A percentile compares a stretch with the other conserved stretches of the same genome.
Conservation (phyloP, 768 basidiomycete genomes). For the Rossbeevera mucosa region DNA sequence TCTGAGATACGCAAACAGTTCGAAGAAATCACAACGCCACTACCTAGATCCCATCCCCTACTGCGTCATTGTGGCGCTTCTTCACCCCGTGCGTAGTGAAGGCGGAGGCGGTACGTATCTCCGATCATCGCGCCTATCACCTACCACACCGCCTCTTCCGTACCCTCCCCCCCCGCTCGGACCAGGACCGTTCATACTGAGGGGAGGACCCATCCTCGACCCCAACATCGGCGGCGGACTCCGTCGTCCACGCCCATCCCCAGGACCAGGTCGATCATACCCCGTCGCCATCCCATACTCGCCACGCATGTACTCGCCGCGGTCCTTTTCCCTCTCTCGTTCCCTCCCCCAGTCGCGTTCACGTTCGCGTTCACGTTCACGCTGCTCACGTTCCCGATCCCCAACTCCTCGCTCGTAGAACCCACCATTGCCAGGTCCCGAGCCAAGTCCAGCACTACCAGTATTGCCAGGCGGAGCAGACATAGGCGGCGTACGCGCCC, state of each 20-base stretch:
- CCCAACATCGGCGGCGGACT: constrained; percentile 26
- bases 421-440: constrained; percentile 11
- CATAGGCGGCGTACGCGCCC: constrained; percentile 19
- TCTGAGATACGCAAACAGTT: no score
- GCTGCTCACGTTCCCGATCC: not conserved
- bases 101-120: constrained; percentile 33
- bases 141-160: constrained; percentile 12
- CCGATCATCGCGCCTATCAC: constrained; percentile 33
- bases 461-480: constrained; percentile 20
- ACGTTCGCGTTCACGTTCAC: not conserved
- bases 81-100: constrained; percentile 14
- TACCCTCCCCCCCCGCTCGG: constrained; percentile 1
- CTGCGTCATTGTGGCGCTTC: not conserved
- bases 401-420: constrained; percentile 30
- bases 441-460: constrained; percentile 3
- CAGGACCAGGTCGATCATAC: constrained; percentile 30
- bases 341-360: constrained; percentile 15
- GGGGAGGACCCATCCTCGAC: constrained; percentile 8
- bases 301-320: constrained; percentile 34
- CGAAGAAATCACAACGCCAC: not conserved
- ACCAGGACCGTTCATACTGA: constrained; percentile 4
- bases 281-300: constrained; percentile 24
- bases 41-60: not conserved
- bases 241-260: constrained; percentile 21
- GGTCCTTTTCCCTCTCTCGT: constrained; percentile 26